These are phyloP conservation scores for Iberis amara DNA, from an alignment of 441 rosid species.

Conservation along the genomic window DNA sequence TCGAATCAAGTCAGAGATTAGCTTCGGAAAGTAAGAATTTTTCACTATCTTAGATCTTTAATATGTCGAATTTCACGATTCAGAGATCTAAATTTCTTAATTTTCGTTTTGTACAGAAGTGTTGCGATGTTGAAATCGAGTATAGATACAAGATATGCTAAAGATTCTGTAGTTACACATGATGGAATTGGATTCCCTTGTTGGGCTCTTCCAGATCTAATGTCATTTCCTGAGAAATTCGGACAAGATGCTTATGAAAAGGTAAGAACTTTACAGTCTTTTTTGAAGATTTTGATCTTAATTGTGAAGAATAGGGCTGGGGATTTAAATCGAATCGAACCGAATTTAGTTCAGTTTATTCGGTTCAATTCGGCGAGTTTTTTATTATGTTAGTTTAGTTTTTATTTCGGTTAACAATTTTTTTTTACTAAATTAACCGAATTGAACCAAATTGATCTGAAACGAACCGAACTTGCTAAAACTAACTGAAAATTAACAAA, in stretches of 20 bases:
- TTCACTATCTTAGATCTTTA: too few species aligned
- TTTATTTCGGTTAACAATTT: too few species aligned
- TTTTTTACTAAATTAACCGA: too few species aligned
- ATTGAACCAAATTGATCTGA: too few species aligned
- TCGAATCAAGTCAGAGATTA: slow-evolving; percentile 56
- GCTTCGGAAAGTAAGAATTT: slow-evolving; percentile 46
- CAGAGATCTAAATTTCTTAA: not conserved
- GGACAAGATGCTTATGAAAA: slow-evolving; percentile 62
- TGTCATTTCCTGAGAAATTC: slow-evolving; percentile 43
- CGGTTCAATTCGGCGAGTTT: too few species aligned
- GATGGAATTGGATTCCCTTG: slow-evolving; percentile 77
- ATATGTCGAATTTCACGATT: not conserved
- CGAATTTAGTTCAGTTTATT: too few species aligned
- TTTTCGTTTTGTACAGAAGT: slow-evolving; percentile 33
- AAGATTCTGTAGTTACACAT: slow-evolving; percentile 74
- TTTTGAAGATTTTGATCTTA: not conserved
- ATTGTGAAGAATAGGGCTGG: not conserved
- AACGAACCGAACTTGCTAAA: too few species aligned
- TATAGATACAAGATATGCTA: slow-evolving; percentile 67
- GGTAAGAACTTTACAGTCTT: slow-evolving; percentile 27
- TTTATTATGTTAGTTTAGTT: too few species aligned
- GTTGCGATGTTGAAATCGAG: slow-evolving; percentile 77
- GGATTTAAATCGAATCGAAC: too few species aligned
- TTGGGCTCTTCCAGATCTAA: slow-evolving; percentile 71
- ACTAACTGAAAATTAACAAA: too few species aligned